phyloP scores from a whole-genome alignment of 306 rosid species.

The Comarum palustre region DNA sequence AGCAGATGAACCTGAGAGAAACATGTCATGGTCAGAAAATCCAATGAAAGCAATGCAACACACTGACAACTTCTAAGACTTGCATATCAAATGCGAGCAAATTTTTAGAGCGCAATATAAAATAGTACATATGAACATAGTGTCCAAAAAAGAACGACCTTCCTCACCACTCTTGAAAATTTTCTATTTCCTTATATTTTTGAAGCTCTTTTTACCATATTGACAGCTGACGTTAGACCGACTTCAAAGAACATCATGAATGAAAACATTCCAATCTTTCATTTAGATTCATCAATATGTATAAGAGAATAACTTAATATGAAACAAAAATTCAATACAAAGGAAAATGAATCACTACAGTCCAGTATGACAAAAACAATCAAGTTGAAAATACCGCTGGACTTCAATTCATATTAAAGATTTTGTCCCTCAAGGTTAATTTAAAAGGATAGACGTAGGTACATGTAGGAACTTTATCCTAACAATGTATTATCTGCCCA shows the following conservation, averaged over 20 bases:
- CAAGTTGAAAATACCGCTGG: not conserved
- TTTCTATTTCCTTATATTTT: not conserved
- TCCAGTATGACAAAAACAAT: not conserved
- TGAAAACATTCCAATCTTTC: not conserved
- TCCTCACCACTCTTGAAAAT: not conserved
- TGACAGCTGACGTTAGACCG: not conserved
- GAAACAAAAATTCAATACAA: not conserved
- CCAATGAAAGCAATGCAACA: not conserved
- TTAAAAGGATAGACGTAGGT: not conserved
- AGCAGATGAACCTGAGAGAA: slow-evolving; percentile 53
- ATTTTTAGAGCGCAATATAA: not conserved
- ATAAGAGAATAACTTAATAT: not conserved
- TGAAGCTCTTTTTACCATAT: not conserved
- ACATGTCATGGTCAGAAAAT: not conserved
- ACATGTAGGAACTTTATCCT: not conserved
- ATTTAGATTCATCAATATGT: not conserved
- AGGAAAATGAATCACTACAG: not conserved
- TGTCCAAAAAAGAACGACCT: not conserved
- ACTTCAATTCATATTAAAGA: not conserved
- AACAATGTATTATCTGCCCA: not conserved
- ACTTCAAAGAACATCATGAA: not conserved
- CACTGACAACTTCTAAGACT: not conserved
- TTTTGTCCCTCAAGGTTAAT: not conserved
- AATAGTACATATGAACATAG: not conserved
- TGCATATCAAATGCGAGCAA: not conserved